phyloP scores from a whole-genome alignment of 768 basidiomycete species.

The Russula compacta region DNA sequence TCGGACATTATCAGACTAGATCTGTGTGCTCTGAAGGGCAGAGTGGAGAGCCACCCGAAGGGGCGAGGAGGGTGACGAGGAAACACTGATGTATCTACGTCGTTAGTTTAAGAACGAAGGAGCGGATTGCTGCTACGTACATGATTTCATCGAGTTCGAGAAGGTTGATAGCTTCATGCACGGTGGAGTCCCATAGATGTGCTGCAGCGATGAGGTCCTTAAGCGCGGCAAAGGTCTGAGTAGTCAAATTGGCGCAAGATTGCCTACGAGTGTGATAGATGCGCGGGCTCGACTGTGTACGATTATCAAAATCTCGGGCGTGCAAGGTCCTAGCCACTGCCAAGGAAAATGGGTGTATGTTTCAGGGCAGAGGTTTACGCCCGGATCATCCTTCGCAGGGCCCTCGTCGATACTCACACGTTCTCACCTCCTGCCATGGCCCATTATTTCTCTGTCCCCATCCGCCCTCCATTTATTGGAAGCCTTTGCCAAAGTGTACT shows the following conservation, averaged over 20 bases:
- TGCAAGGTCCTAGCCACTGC: too few species aligned
- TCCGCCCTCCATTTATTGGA: too few species aligned
- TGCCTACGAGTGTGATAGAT: slow-evolving; percentile 5
- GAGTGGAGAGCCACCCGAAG: slow-evolving; percentile 66
- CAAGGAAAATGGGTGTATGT: too few species aligned
- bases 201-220: slow-evolving; percentile 61
- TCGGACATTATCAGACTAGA: slow-evolving; percentile 75
- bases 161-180: slow-evolving; percentile 56
- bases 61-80: slow-evolving; percentile 41
- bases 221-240: slow-evolving; percentile 57
- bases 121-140: slow-evolving; percentile 30
- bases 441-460: too few species aligned
- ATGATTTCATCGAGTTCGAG: slow-evolving; percentile 65
- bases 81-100: slow-evolving; percentile 31
- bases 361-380: too few species aligned
- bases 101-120: slow-evolving; percentile 2
- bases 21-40: slow-evolving; percentile 65
- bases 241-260: neutral
- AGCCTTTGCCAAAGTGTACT: too few species aligned
- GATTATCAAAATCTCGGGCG: too few species aligned
- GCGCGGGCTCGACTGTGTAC: neutral
- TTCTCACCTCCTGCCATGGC: too few species aligned
- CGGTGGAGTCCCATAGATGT: slow-evolving; percentile 62
- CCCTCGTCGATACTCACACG: too few species aligned
- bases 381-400: too few species aligned